These are phyloP conservation scores for Solanum bukasovii DNA, from an alignment of 257 asterid species.

Conservation along the genomic window DNA sequence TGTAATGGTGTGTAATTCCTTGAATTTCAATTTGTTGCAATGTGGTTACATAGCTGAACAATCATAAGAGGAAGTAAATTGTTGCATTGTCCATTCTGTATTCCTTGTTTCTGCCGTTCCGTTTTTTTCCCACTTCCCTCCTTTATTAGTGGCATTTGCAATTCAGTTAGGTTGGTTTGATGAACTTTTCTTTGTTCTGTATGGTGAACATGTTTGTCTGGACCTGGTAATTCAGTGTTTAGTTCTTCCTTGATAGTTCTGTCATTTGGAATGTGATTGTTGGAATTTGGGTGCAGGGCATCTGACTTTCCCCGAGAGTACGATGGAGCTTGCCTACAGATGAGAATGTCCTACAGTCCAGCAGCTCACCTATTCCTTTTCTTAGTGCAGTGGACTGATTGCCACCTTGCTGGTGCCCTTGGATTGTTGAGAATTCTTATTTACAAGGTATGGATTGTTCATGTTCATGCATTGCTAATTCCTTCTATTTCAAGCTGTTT, in stretches of 20 bases:
- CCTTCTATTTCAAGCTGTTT: background rate
- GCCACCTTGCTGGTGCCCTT: conserved; percentile 92
- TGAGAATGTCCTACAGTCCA: conserved; percentile 94
- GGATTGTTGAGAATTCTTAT: conserved; percentile 81
- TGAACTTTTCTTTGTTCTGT: background rate
- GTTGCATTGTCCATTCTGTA: background rate
- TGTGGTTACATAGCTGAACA: background rate
- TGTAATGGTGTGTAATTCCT: background rate
- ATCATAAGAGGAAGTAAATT: background rate
- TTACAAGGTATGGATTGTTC: conserved; percentile 49
- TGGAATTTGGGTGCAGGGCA: conserved; percentile 43
- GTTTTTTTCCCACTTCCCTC: background rate
- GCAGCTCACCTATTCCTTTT: conserved; percentile 88
- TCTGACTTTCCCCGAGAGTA: conserved; percentile 77
- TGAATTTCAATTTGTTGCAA: background rate
- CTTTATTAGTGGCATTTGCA: background rate
- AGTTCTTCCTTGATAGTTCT: background rate
- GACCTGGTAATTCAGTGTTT: background rate
- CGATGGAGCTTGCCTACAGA: conserved; percentile 91
- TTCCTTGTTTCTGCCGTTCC: background rate
- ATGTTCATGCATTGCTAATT: background rate
- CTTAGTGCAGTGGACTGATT: conserved; percentile 92
- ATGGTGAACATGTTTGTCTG: background rate
- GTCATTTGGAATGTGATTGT: background rate
- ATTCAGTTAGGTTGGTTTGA: background rate